Conservation (phyloP, 257 asterid genomes). For the Salvia miltiorrhiza region DNA sequence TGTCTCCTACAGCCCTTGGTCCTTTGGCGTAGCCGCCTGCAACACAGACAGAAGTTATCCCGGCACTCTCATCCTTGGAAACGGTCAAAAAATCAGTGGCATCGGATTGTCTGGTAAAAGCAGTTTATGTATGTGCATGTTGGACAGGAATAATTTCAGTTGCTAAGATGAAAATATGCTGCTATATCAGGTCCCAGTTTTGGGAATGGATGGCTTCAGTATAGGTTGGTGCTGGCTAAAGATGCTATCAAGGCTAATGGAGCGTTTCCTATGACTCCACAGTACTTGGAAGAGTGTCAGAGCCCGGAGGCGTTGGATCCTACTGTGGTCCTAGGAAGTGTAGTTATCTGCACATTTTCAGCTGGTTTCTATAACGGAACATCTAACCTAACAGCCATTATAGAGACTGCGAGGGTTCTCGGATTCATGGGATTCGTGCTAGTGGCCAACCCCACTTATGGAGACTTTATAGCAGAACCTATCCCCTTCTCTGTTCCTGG, state of each 20-base stretch:
- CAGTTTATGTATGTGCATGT: background rate
- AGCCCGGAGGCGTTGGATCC: conserved; percentile 72
- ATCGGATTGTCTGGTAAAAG: conserved; percentile 74
- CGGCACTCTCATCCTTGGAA: conserved; percentile 72
- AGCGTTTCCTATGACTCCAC: conserved; percentile 46
- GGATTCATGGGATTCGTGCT: conserved; percentile 71
- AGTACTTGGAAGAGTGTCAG: conserved; percentile 73
- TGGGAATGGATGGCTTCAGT: conserved; percentile 54
- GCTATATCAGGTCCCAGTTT: conserved; percentile 52
- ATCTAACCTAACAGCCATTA: conserved; percentile 52
- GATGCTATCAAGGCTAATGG: conserved; percentile 59
- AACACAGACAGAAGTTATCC: conserved; percentile 78
- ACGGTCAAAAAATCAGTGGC: conserved; percentile 55
- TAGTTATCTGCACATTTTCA: conserved; percentile 84
- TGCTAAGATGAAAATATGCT: background rate
- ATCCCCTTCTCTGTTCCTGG: conserved; percentile 81
- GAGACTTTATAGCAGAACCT: conserved; percentile 90
- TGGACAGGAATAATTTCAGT: background rate
- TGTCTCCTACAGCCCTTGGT: conserved; percentile 89
- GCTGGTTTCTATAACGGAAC: conserved; percentile 70
- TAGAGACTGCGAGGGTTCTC: conserved; percentile 58
- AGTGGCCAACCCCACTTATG: conserved; percentile 69
- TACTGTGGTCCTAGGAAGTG: conserved; percentile 47
- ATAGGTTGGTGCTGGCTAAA: conserved; percentile 64
- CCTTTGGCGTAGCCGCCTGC: conserved; percentile 68